Base-by-base conservation (phyloP, 352 stramenopile genomes). In the Globisporangium orthogonon region DNA sequence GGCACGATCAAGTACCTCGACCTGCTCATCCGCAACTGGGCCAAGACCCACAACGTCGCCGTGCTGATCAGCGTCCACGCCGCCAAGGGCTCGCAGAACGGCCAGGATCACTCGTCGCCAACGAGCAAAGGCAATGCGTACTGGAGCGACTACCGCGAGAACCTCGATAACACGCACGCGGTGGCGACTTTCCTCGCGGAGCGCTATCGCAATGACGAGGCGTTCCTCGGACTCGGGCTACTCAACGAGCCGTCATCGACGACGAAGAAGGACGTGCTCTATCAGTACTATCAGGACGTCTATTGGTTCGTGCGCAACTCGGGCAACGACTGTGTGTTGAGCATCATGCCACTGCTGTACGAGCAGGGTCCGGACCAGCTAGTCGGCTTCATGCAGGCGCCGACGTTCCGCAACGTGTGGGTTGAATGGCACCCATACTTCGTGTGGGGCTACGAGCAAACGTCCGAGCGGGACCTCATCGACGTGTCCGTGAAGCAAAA, bases 381-480 rank as follows among this genome's bases (percentile, higher is more conserved):
- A 53, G 74, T 65, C 4, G 73, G 73, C 28, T 72, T 93, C 31
- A 73, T 91, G 67, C 28, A 66, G 52, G 71, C 71, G 6, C 69
- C 74, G 0, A 63, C 62, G 35, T 86, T 74, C 50, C 76, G 40
- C 10, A 94, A 94, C 39, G 82, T 91, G 9, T 91, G 81, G 83
- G 72, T 89, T 28, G 83, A 94, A 37, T 94, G 81, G 79, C 83
- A 94, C 50, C 77, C 66, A 44, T 94, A 91, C 66, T 91, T 91
- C 54, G 68, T 91, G 1, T 94, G 81, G 83, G 83, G 83, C 56
- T 89, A 86, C 65, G 74, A 91, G 58, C 52, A 76, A 9, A 61
- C 71, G 18, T 76, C 64, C 18, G 77, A 88, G 29, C 56, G 61
- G 4, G 67, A 86, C 18, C 41, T 93, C 7, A 57, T 90, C 40